These are phyloP conservation scores for Metschnikowia aberdeeniae DNA, from an alignment of 805 yeast species.

Conservation along the genomic window DNA sequence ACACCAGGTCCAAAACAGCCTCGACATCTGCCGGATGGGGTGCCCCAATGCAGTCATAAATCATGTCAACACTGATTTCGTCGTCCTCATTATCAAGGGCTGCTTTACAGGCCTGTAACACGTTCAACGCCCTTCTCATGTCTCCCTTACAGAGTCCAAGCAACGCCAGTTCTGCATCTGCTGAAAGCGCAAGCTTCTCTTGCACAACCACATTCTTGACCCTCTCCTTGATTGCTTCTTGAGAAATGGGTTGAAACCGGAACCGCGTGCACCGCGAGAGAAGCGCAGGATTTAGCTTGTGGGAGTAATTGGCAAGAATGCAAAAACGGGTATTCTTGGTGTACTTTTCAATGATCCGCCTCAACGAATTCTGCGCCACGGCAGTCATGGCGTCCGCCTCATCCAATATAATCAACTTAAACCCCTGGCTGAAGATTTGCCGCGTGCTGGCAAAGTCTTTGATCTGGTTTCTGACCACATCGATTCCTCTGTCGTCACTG, in stretches of 20 bases:
- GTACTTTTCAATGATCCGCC: conserved; percentile 85
- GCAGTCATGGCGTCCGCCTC: conserved; percentile 96
- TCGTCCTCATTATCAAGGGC: conserved; percentile 46
- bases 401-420: conserved; percentile 87
- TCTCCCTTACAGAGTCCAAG: conserved; percentile 83
- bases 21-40: conserved; percentile 88
- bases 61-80: conserved; percentile 62
- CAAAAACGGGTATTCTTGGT: conserved; percentile 95
- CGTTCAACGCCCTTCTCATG: conserved; percentile 93
- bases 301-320: conserved; percentile 92
- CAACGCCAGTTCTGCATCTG: conserved; percentile 62
- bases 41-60: conserved; percentile 93
- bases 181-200: conserved; percentile 58
- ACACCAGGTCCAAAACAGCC: conserved; percentile 65
- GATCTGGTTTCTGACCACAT: conserved; percentile 95
- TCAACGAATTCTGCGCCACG: conserved; percentile 77
- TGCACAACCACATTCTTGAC: conserved; percentile 62
- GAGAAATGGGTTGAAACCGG: conserved; percentile 78
- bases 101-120: conserved; percentile 89
- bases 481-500: conserved; percentile 95
- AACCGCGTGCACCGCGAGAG: conserved; percentile 93
- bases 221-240: conserved; percentile 64
- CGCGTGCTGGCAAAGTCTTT: conserved; percentile 94
- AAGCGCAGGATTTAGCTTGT: conserved; percentile 91
- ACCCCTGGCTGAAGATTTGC: conserved; percentile 84